Percentiles rank a stretch among this genome's conserved stretches.
Evolutionary conservation across 106 monocot species (phyloP).

Genomic region (Platanthera guangdongensis): DNA sequence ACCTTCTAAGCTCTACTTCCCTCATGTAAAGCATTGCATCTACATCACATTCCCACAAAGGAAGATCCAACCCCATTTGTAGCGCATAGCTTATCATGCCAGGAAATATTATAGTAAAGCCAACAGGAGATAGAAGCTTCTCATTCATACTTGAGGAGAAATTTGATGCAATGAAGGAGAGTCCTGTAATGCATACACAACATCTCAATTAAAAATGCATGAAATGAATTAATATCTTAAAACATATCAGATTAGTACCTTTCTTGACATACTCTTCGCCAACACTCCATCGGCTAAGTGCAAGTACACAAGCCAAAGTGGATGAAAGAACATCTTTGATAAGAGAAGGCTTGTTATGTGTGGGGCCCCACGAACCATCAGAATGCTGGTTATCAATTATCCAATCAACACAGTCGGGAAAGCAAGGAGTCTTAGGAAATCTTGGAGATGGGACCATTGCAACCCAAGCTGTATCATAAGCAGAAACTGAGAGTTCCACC

Average conservation of each 20-base stretch:
- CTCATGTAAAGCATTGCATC: constrained; percentile 30
- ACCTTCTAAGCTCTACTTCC: constrained; percentile 66
- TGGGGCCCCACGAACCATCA: constrained; percentile 76
- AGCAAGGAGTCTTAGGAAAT: constrained; percentile 51
- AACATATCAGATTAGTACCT: constrained; percentile 27
- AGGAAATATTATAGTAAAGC: constrained; percentile 83
- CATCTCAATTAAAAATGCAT: constrained; percentile 6
- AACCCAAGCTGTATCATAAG: constrained; percentile 89
- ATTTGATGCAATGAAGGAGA: constrained; percentile 53
- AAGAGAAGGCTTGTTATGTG: constrained; percentile 17
- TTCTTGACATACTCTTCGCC: constrained; percentile 58
- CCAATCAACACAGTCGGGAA: constrained; percentile 79
- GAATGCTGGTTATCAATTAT: constrained; percentile 63
- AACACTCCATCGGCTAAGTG: constrained; percentile 64
- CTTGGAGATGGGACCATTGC: constrained; percentile 74
- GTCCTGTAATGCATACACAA: constrained; percentile 42
- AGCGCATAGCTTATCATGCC: constrained; percentile 53
- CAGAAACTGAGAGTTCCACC: constrained; percentile 41
- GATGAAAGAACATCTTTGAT: constrained; percentile 58
- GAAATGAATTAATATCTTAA: background rate
- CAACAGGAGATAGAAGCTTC: constrained; percentile 54
- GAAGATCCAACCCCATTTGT: constrained; percentile 58
- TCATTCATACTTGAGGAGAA: constrained; percentile 39
- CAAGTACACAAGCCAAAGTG: constrained; percentile 80
- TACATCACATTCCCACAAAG: constrained; percentile 28